Evolutionary conservation across 345 rosid species (phyloP).

Genomic region (Trapa bicornis): DNA sequence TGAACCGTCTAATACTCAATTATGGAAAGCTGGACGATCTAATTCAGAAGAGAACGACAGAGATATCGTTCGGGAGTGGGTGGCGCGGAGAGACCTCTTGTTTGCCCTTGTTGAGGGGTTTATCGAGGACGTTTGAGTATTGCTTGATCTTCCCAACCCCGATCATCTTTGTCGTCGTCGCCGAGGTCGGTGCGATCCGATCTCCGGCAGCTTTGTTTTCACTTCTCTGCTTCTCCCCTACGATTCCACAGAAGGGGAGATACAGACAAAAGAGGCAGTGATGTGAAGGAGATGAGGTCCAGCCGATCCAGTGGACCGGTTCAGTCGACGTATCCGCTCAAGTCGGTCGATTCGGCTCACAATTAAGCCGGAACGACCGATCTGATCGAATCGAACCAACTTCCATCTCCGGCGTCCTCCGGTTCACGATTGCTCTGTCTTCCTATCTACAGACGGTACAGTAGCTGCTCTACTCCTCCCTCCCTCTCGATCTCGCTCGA

Average conservation of each 20-base stretch:
- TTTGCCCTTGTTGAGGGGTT: slow-evolving; percentile 92
- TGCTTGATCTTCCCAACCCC: slow-evolving; percentile 94
- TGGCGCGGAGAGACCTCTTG: slow-evolving; percentile 51
- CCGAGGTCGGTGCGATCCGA: background rate
- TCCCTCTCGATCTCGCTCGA: background rate
- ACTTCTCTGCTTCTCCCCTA: background rate
- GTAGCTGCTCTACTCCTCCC: background rate
- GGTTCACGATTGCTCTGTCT: background rate
- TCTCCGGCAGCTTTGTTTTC: background rate
- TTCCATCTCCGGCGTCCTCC: background rate
- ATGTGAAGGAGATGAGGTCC: background rate
- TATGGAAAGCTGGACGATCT: slow-evolving; percentile 1
- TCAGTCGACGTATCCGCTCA: background rate
- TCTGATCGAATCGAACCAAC: background rate
- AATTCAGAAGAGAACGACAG: background rate
- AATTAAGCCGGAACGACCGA: background rate
- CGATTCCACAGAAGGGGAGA: background rate
- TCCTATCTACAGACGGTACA: background rate
- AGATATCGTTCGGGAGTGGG: background rate
- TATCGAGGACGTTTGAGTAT: slow-evolving; percentile 86
- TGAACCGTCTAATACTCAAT: background rate
- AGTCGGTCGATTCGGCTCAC: background rate
- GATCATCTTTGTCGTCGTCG: slow-evolving; percentile 47
- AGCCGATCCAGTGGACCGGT: too few species aligned
- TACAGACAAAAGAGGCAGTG: background rate